A percentile compares a stretch with the other conserved stretches of the same genome.
These are phyloP conservation scores for Phaeodactylum tricornutum DNA, from an alignment of 108 stramenopile species.

Conservation along the genomic window DNA sequence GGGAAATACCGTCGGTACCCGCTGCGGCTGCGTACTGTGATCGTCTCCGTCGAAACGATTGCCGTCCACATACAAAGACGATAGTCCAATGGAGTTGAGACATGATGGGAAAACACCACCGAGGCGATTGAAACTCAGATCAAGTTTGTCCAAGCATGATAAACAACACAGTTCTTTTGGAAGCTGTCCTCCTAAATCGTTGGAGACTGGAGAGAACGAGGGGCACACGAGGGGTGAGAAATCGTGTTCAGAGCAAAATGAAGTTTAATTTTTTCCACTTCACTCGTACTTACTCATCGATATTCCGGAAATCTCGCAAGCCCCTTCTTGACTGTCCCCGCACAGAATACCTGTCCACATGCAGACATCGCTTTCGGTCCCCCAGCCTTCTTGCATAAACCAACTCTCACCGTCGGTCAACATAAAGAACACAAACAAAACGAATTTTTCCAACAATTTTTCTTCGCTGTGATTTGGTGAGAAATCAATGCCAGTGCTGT, in stretches of 20 bases:
- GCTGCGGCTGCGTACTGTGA: too few relatives aligned
- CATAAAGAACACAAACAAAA: background rate
- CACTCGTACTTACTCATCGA: slow-evolving; percentile 2
- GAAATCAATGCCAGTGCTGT: too few relatives aligned
- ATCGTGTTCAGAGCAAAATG: too few relatives aligned
- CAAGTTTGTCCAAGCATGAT: background rate
- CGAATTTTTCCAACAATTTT: background rate
- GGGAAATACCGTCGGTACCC: too few relatives aligned
- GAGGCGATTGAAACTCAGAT: background rate
- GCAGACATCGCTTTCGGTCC: slow-evolving; percentile 1
- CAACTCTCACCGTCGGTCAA: background rate
- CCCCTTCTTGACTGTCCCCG: background rate
- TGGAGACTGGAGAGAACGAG: background rate
- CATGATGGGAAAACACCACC: background rate
- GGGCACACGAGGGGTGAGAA: background rate
- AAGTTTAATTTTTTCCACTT: background rate
- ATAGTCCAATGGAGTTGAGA: background rate
- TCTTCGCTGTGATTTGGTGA: background rate
- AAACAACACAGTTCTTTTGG: slow-evolving; percentile 10
- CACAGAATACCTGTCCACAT: slow-evolving; percentile 1
- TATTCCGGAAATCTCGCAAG: background rate
- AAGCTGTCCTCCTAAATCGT: background rate
- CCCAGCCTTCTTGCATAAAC: background rate
- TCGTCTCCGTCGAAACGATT: too few relatives aligned
- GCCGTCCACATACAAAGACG: background rate